Evolutionary conservation across 1,139 yeast species (phyloP).

Genomic region (Magnusiomyces paraingens): DNA sequence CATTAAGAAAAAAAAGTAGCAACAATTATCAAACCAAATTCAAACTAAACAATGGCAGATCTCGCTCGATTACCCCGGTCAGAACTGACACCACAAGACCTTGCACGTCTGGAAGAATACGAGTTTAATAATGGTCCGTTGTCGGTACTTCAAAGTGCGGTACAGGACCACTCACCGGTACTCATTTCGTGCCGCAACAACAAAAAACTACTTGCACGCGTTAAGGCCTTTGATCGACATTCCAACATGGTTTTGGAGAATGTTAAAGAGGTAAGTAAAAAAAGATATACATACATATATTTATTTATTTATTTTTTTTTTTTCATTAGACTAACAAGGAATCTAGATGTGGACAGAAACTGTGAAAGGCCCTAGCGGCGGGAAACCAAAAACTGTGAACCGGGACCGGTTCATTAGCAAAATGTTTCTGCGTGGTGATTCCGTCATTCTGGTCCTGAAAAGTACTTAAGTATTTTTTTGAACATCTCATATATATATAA

Average conservation of each 20-base stretch:
- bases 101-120: slow-evolving; percentile 77
- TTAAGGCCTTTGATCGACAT: slow-evolving; percentile 93
- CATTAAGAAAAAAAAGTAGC: too few relatives aligned
- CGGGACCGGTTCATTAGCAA: slow-evolving; percentile 85
- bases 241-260: slow-evolving; percentile 88
- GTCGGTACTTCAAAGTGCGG: slow-evolving; percentile 75
- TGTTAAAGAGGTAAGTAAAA: slow-evolving; percentile 59
- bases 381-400: slow-evolving; percentile 49
- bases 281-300: not conserved
- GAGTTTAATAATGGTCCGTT: slow-evolving; percentile 91
- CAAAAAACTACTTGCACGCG: slow-evolving; percentile 82
- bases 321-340: not conserved
- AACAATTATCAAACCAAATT: too few relatives aligned
- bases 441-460: slow-evolving; percentile 71
- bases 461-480: slow-evolving; percentile 19
- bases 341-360: slow-evolving; percentile 65
- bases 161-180: slow-evolving; percentile 66
- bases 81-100: slow-evolving; percentile 75
- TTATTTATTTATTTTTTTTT: not conserved
- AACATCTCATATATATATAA: too few relatives aligned
- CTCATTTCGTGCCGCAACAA: slow-evolving; percentile 88
- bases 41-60: slow-evolving; percentile 20
- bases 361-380: slow-evolving; percentile 59
- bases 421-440: slow-evolving; percentile 90
- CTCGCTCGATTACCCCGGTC: slow-evolving; percentile 33